These are phyloP conservation scores for Coelastrella sp. DNA, from an alignment of 139 green algal species.

Conservation along the genomic window DNA sequence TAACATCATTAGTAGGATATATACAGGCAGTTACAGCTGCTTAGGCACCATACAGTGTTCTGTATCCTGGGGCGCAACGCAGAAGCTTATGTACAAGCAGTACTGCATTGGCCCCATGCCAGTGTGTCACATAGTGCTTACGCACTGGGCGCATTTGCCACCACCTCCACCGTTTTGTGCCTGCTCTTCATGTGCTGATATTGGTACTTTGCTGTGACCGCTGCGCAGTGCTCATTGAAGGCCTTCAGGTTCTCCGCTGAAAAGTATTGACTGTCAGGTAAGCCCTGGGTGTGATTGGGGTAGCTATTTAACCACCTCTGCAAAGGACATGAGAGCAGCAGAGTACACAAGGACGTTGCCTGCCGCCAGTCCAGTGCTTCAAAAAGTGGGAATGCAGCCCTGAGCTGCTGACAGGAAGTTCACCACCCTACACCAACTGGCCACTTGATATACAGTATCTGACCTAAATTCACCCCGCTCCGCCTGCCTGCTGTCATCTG, in stretches of 20 bases:
- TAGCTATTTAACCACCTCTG: conserved; percentile 38
- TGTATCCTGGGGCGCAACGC: no score
- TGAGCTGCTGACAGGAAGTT: no score
- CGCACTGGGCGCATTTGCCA: no score
- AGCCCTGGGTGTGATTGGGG: conserved; percentile 8
- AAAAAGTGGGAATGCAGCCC: no score
- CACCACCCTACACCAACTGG: neutral
- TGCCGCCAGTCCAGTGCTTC: neutral
- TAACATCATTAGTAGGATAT: no score
- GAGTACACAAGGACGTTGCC: neutral
- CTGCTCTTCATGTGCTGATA: conserved; percentile 25
- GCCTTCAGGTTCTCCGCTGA: neutral
- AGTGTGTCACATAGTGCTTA: no score
- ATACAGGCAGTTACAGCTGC: no score
- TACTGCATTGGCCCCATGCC: no score
- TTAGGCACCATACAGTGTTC: no score
- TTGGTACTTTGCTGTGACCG: neutral
- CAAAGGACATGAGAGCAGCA: neutral
- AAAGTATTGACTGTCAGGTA: conserved; percentile 1
- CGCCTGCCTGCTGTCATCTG: no score
- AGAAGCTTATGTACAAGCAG: no score
- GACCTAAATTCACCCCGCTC: no score
- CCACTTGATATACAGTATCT: neutral
- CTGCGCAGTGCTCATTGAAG: conserved; percentile 39
- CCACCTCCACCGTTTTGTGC: neutral